Evolutionary conservation across 2,329 filamentous ascomycete genomes (phyloP), one percentile per base, ranked within the genome.

Genomic region (Pyricularia sp.): DNA sequence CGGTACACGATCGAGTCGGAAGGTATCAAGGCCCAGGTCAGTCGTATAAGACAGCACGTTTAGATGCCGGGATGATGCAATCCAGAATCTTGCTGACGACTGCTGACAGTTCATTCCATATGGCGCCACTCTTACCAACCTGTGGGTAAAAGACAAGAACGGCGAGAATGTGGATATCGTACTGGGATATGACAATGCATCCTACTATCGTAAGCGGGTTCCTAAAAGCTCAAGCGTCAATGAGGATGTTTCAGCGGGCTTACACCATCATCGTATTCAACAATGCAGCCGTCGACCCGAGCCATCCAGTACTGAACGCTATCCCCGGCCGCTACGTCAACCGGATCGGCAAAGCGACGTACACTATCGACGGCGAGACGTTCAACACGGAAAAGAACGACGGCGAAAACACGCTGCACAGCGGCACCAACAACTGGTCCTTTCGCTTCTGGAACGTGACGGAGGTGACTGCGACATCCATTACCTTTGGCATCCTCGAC

Each of bases 401-500:
- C 72, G 82, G 82, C 65, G 74, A 70, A 70, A 82, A 87, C 74
- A 87, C 85, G 11, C 80, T 89, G 10, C 86, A 88, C 75, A 85
- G 85, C 73, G 85, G 85, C 33, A 82, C 81, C 25, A 84, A 88
- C 77, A 86, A 87, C 71, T 80, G 81, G 84, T 70, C 85, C 84
- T 11, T 74, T 80, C 25, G 80, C 84, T 72, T 67, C 42, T 58
- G 59, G 59, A 28, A 63, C 14, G 25, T 63, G 25, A 12, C 25
- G 25, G 14, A 20, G 9, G 59, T 26, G 14, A 63, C 59, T 11
- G 20, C 65, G n/a, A 6, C 50, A 0, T 87, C 86, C 28, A 88
- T 91, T 73, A 90, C 88, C 61, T 91, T 90, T 77, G 82, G 83
- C n/a, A 83, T 90, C 71, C 81, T 84, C 70, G 88, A 91, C 74